Conservation (phyloP, 2,329 filamentous ascomycete genomes). For the Epichloe hybrida region DNA sequence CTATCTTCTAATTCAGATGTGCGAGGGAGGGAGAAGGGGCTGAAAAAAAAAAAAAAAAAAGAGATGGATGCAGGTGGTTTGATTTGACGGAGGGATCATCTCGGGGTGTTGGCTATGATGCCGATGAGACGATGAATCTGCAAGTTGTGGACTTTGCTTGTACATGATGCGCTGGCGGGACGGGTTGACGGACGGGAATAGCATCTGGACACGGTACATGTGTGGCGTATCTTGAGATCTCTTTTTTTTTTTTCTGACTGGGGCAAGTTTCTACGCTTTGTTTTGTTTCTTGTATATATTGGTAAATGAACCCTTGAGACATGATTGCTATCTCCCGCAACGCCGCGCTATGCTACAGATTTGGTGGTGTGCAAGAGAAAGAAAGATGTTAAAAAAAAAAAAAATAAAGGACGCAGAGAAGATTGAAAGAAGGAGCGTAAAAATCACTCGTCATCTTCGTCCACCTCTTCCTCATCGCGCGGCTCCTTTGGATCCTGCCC, state of each 20-base stretch:
- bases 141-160: too few relatives aligned
- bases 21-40: too few relatives aligned
- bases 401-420: background rate
- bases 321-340: background rate
- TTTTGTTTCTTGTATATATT: background rate
- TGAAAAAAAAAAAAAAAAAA: too few relatives aligned
- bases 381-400: too few relatives aligned
- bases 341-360: constrained; percentile 4
- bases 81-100: background rate
- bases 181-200: too few relatives aligned
- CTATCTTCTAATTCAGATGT: background rate
- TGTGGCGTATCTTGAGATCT: too few relatives aligned
- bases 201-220: too few relatives aligned
- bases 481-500: constrained; percentile 84
- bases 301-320: background rate
- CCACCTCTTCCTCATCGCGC: constrained; percentile 39
- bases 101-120: too few relatives aligned
- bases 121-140: too few relatives aligned
- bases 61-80: too few relatives aligned
- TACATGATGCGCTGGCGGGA: too few relatives aligned
- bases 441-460: constrained; percentile 25
- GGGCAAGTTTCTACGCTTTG: background rate
- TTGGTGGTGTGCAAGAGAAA: background rate
- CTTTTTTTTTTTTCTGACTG: background rate
- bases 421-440: background rate